Conservation (phyloP, 2,329 filamentous ascomycete species). For the Alternaria burnsii region DNA sequence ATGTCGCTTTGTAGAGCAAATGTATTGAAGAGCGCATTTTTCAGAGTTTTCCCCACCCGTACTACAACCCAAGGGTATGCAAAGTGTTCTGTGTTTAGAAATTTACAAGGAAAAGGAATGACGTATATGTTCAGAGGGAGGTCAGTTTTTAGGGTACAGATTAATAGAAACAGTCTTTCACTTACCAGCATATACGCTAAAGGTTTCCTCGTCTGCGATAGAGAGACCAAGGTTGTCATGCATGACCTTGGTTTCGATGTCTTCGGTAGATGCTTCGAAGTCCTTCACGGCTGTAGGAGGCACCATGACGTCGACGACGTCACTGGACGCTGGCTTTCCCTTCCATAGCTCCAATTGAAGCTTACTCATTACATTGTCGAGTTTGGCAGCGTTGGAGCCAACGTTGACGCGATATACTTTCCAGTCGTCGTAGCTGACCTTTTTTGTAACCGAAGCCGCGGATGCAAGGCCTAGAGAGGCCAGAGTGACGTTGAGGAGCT, state of each 20-base stretch:
- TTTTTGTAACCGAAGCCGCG: constrained; percentile 41
- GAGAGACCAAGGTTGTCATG: constrained; percentile 50
- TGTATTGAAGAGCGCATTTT: not conserved
- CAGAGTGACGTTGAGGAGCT: constrained; percentile 40
- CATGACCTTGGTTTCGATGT: constrained; percentile 44
- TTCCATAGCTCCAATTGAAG: constrained; percentile 47
- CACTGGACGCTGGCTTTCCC: constrained; percentile 42
- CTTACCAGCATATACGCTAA: constrained; percentile 43
- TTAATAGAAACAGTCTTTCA: no score
- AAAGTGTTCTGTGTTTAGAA: no score
- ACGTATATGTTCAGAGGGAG: no score
- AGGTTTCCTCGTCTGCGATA: constrained; percentile 43
- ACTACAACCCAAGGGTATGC: no score
- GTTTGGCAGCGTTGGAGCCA: constrained; percentile 35
- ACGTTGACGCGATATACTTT: constrained; percentile 50
- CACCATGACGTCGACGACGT: constrained; percentile 49
- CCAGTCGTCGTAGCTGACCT: constrained; percentile 47
- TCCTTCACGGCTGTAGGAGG: constrained; percentile 41
- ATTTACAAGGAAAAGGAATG: no score
- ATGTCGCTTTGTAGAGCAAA: constrained; percentile 8
- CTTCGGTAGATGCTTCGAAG: constrained; percentile 38
- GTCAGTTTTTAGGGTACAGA: no score
- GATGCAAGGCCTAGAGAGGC: constrained; percentile 45
- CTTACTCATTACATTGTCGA: constrained; percentile 42
- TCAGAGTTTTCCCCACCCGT: no score